phyloP scores from a whole-genome alignment of 305 asterid species.

The Plantago coronopus region DNA sequence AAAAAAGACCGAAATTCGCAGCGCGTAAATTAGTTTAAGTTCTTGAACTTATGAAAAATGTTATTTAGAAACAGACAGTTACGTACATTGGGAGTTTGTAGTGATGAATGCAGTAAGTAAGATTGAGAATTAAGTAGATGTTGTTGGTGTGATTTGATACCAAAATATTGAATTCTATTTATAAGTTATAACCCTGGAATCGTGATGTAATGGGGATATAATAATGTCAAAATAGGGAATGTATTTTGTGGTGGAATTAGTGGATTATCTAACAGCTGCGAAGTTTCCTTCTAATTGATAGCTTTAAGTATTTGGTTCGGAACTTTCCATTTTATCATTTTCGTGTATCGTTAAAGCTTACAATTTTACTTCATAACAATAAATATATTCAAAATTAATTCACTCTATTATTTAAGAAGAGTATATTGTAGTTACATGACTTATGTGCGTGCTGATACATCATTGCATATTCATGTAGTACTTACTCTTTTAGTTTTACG shows the following conservation, averaged over 20 bases:
- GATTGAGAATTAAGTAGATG: neutral
- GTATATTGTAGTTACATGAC: no score
- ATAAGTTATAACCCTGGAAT: constrained; percentile 7
- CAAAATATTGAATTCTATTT: constrained; percentile 4
- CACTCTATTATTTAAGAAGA: no score
- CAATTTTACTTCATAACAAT: no score
- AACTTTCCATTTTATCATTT: no score
- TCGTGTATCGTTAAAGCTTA: no score
- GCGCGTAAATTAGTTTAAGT: neutral
- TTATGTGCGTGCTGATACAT: no score
- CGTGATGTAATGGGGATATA: neutral
- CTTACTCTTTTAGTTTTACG: no score
- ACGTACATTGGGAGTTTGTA: constrained; percentile 1
- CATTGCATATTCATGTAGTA: no score
- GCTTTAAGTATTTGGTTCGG: no score
- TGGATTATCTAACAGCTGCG: constrained; percentile 6
- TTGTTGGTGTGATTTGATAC: neutral
- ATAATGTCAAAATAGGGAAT: constrained; percentile 8
- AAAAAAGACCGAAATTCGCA: neutral
- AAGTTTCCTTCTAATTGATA: no score
- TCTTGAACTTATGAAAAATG: neutral
- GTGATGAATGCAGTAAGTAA: constrained; percentile 2
- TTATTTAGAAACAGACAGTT: neutral
- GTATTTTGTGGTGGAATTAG: neutral
- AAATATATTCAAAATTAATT: no score